These are phyloP conservation scores for Heimioporus sp. DNA, from an alignment of 768 basidiomycete genomes.

Conservation along the genomic window DNA sequence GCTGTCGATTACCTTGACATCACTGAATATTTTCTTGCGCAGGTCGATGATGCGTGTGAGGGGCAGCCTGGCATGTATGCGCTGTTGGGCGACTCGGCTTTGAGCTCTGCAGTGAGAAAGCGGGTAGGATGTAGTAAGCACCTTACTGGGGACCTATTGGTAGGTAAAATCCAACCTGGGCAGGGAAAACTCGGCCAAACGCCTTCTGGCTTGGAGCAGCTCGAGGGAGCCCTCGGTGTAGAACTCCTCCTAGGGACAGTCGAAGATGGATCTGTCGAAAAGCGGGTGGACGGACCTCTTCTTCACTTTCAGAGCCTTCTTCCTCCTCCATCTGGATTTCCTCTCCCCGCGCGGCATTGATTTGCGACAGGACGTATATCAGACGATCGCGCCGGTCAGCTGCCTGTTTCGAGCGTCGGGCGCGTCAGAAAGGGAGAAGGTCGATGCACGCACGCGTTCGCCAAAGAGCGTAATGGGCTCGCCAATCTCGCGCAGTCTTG, in stretches of 20 bases:
- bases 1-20: conserved; percentile 71
- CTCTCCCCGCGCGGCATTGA: conserved; percentile 83
- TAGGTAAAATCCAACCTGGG: conserved; percentile 83
- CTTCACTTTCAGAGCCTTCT: conserved; percentile 67
- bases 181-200: conserved; percentile 90
- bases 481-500: conserved; percentile 86
- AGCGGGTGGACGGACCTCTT: conserved; percentile 50
- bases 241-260: conserved; percentile 75
- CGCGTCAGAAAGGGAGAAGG: conserved; percentile 3
- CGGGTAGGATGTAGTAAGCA: conserved; percentile 64
- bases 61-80: conserved; percentile 83
- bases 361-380: conserved; percentile 92
- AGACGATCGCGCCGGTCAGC: conserved; percentile 95
- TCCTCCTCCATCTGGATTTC: conserved; percentile 73
- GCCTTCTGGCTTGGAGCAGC: conserved; percentile 79
- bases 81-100: conserved; percentile 90
- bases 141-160: conserved; percentile 59
- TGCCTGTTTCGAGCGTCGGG: conserved; percentile 51
- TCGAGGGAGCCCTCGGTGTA: conserved; percentile 90
- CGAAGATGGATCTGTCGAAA: not conserved
- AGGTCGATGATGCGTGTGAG: conserved; percentile 88
- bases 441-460: conserved; percentile 75
- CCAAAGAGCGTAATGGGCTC: conserved; percentile 98
- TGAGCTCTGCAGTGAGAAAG: conserved; percentile 77
- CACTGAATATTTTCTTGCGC: conserved; percentile 84